Evolutionary conservation across 2,329 filamentous ascomycete species (phyloP), one percentile per base, ranked within the genome.

Genomic region (Fusarium floridanum): DNA sequence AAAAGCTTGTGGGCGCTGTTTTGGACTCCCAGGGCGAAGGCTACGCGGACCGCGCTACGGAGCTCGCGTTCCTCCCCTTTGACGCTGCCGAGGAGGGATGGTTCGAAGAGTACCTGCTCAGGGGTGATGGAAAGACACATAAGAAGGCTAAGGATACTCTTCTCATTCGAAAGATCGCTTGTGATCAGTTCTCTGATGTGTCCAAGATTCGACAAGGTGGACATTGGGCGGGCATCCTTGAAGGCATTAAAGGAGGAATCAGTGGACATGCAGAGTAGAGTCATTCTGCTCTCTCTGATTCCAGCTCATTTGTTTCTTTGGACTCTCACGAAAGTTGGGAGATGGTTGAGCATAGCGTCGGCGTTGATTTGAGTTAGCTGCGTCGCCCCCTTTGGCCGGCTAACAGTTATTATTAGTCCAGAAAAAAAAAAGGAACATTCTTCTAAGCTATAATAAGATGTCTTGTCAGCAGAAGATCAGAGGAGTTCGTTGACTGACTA

Each of bases 21-120:
- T 84, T 93, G 6, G 85, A 85, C 7, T 82, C 81, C 6, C 75
- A 80, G 14, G 78, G 73, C 5, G 82, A 85, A 16, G 83, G 84
- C 6, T 81, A 83, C 4, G 89, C 90, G 4, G 85, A 87, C 17
- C 88, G 89, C 20, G 91, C 91, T 0, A 88, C 90, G 55, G 93
- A 96, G 80, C 86, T 97, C 0, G 88, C 94, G 10, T 91, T 92
- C 70, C 83, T 96, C 71, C 93, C 94, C 0, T 89, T 97, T n/a
- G 90, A 90, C 67, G 81, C 85, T 2, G 85, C 89, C 20, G 95
- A 97, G 80, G 93, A 95, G 80, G 80, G 80, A 6, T 96, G 93
- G 92, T 91, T 97, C 71, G 90, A 92, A 74, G 89, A 92, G 29
- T 92, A 89, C 67, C 84, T 97, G 41, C 86, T 90, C 0, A 84